These are phyloP conservation scores for Lasiodiplodia hormozganensis DNA, from an alignment of 2,329 filamentous ascomycete species.

Conservation along the genomic window DNA sequence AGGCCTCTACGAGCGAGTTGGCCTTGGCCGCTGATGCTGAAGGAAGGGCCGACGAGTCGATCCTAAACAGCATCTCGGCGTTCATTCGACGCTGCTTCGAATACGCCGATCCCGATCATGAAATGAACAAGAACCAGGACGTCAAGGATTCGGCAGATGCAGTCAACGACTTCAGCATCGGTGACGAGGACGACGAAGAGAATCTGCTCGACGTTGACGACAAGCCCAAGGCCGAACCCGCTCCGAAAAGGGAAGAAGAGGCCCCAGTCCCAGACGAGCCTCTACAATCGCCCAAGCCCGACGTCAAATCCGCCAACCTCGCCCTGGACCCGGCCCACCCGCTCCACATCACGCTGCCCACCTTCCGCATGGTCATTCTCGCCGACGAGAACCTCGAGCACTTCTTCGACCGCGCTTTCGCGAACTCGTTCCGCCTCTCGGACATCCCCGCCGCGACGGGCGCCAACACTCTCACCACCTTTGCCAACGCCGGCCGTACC, in stretches of 20 bases:
- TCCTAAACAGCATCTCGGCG: slow-evolving; percentile 89
- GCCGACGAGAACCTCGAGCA: slow-evolving; percentile 95
- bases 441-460: slow-evolving; percentile 67
- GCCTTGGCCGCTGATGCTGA: slow-evolving; percentile 38
- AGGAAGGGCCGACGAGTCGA: slow-evolving; percentile 72
- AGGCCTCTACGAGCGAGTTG: slow-evolving; percentile 64
- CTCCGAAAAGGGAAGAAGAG: slow-evolving; percentile 33
- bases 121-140: slow-evolving; percentile 55
- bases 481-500: slow-evolving; percentile 69
- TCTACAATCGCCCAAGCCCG: slow-evolving; percentile 37
- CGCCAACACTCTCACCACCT: slow-evolving; percentile 78
- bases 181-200: slow-evolving; percentile 66
- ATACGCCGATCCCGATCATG: slow-evolving; percentile 90
- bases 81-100: slow-evolving; percentile 98
- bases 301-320: slow-evolving; percentile 68
- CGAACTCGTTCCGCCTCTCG: slow-evolving; percentile 87
- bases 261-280: slow-evolving; percentile 23
- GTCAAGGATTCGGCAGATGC: slow-evolving; percentile 46
- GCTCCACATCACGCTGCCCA: slow-evolving; percentile 93
- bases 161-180: slow-evolving; percentile 73
- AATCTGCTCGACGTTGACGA: slow-evolving; percentile 66
- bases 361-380: slow-evolving; percentile 97
- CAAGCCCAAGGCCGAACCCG: slow-evolving; percentile 36
- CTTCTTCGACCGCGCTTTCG: slow-evolving; percentile 97
- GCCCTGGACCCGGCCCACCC: slow-evolving; percentile 93